Evolutionary conservation across 768 basidiomycete species (phyloP).

Genomic region (Amyloporia xantha): DNA sequence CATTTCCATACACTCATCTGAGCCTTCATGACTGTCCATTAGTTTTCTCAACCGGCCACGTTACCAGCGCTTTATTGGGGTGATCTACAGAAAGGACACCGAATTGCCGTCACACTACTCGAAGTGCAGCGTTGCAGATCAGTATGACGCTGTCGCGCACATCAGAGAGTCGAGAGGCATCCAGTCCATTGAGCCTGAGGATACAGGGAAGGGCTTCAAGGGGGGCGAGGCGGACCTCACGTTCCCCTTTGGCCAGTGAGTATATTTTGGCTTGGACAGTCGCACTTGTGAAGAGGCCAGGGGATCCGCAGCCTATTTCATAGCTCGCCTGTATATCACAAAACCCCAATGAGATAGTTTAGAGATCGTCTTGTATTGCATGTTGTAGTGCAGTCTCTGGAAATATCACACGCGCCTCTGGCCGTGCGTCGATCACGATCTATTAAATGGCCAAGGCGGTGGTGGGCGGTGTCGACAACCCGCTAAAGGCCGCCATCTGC

Average conservation of each 20-base stretch:
- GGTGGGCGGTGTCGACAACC: too few species aligned
- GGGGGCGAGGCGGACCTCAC: constrained; percentile 10
- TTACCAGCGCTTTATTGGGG: constrained; percentile 24
- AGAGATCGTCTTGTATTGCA: too few species aligned
- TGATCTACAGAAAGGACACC: constrained; percentile 22
- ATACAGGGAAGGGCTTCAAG: constrained; percentile 11
- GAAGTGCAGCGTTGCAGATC: constrained; percentile 19
- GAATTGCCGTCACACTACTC: constrained; percentile 25
- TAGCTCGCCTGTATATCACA: too few species aligned
- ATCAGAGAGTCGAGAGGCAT: constrained; percentile 17
- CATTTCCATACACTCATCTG: background rate
- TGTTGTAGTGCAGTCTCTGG: too few species aligned
- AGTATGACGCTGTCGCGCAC: constrained; percentile 22
- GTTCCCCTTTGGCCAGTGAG: constrained; percentile 19
- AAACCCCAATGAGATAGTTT: too few species aligned
- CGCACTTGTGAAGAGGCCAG: too few species aligned
- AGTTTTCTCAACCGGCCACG: constrained; percentile 20
- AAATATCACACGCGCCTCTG: too few species aligned
- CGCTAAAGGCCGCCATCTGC: too few species aligned
- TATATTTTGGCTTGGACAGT: too few species aligned
- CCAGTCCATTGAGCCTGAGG: constrained; percentile 17
- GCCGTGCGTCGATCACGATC: too few species aligned
- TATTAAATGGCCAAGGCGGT: too few species aligned
- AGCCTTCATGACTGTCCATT: background rate
- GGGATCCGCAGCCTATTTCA: too few species aligned